Percentiles rank a stretch among this genome's conserved stretches.
phyloP scores from a whole-genome alignment of 176 grass and related monocot genomes.

The Triticum aestivum region DNA sequence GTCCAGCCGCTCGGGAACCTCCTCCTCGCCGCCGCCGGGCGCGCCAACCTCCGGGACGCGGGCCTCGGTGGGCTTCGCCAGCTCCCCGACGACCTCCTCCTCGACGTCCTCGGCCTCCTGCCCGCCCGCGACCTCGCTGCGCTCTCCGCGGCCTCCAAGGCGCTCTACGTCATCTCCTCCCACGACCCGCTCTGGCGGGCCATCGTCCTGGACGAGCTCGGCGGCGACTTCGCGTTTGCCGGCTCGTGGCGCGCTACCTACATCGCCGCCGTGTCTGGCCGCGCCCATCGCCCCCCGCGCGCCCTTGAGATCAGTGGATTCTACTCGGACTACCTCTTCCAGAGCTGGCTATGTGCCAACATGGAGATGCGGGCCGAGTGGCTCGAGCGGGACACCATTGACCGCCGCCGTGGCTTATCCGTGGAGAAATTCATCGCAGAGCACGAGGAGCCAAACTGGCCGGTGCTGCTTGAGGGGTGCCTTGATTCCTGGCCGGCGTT shows the following conservation, averaged over 20 bases:
- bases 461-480: conserved; percentile 88
- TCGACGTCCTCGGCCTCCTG: conserved; percentile 75
- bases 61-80: conserved; percentile 55
- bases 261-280: conserved; percentile 22
- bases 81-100: conserved; percentile 67
- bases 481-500: conserved; percentile 68
- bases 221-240: conserved; percentile 56
- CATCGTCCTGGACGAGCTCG: conserved; percentile 58
- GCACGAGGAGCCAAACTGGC: conserved; percentile 77
- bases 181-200: conserved; percentile 74
- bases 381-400: conserved; percentile 77
- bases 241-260: conserved; percentile 72
- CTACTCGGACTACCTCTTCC: conserved; percentile 95
- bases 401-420: conserved; percentile 52
- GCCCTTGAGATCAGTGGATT: conserved; percentile 55
- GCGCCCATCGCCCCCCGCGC: neutral
- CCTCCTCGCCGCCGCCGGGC: conserved; percentile 34
- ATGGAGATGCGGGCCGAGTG: conserved; percentile 91
- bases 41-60: conserved; percentile 61
- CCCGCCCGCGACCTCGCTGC: conserved; percentile 43
- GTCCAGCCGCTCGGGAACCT: conserved; percentile 90
- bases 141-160: conserved; percentile 57
- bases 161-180: conserved; percentile 65
- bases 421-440: conserved; percentile 63
- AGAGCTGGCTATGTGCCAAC: conserved; percentile 97